Percentiles rank a stretch among this genome's conserved stretches.
These are phyloP conservation scores for Solanum lycopersicoides DNA, from an alignment of 257 asterid genomes.

Conservation along the genomic window DNA sequence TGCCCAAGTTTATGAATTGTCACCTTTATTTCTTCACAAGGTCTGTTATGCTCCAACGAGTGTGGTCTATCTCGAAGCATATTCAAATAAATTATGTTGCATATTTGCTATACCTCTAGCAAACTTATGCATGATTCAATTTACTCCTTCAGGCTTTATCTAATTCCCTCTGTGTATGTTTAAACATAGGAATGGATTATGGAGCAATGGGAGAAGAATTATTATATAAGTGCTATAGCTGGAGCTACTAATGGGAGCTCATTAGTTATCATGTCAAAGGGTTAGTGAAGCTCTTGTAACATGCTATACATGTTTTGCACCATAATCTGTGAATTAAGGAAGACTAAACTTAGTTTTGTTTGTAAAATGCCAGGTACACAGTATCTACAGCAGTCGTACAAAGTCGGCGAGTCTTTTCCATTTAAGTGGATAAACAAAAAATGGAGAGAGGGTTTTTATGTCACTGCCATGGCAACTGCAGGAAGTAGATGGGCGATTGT, in stretches of 20 bases:
- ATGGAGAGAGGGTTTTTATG: slow-evolving; percentile 63
- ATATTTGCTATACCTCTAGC: not conserved
- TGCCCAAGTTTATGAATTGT: slow-evolving; percentile 40
- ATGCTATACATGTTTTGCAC: not conserved
- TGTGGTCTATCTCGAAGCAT: not conserved
- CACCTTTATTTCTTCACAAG: slow-evolving; percentile 47
- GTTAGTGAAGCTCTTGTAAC: slow-evolving; percentile 15
- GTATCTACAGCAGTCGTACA: slow-evolving; percentile 61
- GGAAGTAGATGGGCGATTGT: slow-evolving; percentile 59
- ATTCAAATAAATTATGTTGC: not conserved
- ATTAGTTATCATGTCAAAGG: slow-evolving; percentile 60
- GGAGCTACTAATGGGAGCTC: slow-evolving; percentile 66
- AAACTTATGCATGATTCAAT: not conserved
- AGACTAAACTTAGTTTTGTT: not conserved
- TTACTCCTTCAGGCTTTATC: not conserved
- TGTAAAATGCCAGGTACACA: slow-evolving; percentile 31
- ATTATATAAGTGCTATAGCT: slow-evolving; percentile 54
- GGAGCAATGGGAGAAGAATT: slow-evolving; percentile 69
- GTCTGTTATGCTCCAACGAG: slow-evolving; percentile 5
- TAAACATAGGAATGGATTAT: slow-evolving; percentile 51
- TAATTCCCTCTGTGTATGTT: not conserved
- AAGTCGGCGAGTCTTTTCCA: slow-evolving; percentile 63
- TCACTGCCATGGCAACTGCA: slow-evolving; percentile 66
- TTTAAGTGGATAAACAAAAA: slow-evolving; percentile 71
- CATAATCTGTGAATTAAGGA: not conserved